These are phyloP conservation scores for Moesziomyces parantarcticus DNA, from an alignment of 1,284 basidiomycete genomes.

Conservation along the genomic window DNA sequence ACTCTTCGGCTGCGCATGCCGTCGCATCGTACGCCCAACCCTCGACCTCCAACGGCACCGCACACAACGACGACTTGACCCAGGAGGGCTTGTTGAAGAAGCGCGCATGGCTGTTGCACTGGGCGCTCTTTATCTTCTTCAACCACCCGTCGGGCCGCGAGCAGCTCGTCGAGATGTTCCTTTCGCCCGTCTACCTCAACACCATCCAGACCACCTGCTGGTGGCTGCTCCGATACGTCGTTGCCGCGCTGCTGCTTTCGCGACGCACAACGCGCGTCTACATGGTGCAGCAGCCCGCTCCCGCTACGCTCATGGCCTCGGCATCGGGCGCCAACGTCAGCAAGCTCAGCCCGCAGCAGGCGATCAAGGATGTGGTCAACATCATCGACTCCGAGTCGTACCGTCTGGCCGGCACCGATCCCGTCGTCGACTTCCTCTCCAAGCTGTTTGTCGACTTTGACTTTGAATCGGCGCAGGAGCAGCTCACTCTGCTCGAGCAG, in stretches of 20 bases:
- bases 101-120: conserved; percentile 96
- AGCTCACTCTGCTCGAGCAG: conserved; percentile 81
- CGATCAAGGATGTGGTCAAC: conserved; percentile 64
- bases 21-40: conserved; percentile 40
- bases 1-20: conserved; percentile 70
- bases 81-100: conserved; percentile 82
- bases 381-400: conserved; percentile 64
- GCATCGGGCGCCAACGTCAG: conserved; percentile 39
- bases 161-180: conserved; percentile 95
- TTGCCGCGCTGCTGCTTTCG: conserved; percentile 89
- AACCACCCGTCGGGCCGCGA: conserved; percentile 92
- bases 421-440: conserved; percentile 90
- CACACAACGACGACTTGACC: conserved; percentile 46
- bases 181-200: conserved; percentile 94
- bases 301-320: conserved; percentile 43
- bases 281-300: conserved; percentile 53
- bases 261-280: conserved; percentile 73
- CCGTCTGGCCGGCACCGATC: conserved; percentile 84
- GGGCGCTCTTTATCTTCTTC: conserved; percentile 98
- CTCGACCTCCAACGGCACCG: conserved; percentile 39
- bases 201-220: conserved; percentile 96
- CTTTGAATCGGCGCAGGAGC: conserved; percentile 86
- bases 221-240: conserved; percentile 94
- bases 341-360: conserved; percentile 63
- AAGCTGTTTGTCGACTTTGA: conserved; percentile 93